Percentiles rank a stretch among this genome's conserved stretches.
Conservation (phyloP, 202 grass and related monocot genomes). For the Eragrostis tef region DNA sequence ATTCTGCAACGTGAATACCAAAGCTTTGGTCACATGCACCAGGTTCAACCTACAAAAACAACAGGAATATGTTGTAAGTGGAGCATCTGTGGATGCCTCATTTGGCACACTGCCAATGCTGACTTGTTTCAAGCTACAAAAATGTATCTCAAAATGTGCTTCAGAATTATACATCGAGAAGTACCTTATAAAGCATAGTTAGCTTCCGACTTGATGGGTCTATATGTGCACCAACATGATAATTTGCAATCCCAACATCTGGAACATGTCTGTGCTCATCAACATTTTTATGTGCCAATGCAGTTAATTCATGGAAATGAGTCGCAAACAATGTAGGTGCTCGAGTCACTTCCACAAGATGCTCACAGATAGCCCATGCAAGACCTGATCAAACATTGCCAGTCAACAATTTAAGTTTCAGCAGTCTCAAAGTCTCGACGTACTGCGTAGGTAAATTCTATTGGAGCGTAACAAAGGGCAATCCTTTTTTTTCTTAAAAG, state of each 20-base stretch:
- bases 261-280: conserved; percentile 47
- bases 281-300: conserved; percentile 66
- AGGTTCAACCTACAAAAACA: conserved; percentile 78
- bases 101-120: conserved; percentile 29
- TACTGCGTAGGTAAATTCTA: conserved; percentile 9
- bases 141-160: not conserved
- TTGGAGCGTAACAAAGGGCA: not conserved
- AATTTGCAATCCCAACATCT: conserved; percentile 82
- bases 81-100: conserved; percentile 19
- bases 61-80: conserved; percentile 27
- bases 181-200: conserved; percentile 98
- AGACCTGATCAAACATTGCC: conserved; percentile 60
- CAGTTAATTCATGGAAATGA: conserved; percentile 97
- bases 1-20: conserved; percentile 96
- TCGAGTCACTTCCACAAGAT: conserved; percentile 89
- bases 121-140: not conserved
- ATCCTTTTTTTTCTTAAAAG: conserved; percentile 3
- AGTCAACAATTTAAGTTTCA: conserved; percentile 30
- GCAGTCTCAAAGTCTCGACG: conserved; percentile 19
- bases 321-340: conserved; percentile 93
- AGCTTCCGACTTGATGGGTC: conserved; percentile 88
- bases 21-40: conserved; percentile 98
- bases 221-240: conserved; percentile 96
- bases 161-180: conserved; percentile 17
- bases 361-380: conserved; percentile 98